phyloP scores from a whole-genome alignment of 345 rosid genomes.

The Mallotus nudiflorus region DNA sequence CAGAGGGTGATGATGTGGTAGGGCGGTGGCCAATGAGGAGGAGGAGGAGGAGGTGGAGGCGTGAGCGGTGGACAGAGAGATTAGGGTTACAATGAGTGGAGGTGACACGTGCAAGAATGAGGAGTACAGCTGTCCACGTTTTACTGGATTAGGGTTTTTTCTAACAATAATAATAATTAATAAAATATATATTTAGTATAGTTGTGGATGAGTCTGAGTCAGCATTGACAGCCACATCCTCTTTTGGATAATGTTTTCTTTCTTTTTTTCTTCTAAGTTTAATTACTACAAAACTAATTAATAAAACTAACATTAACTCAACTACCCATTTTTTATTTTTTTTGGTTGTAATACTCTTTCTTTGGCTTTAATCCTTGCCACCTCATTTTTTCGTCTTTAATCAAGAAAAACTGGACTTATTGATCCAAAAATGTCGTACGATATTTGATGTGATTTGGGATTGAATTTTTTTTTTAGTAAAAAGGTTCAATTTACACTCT shows the following conservation, averaged over 20 bases:
- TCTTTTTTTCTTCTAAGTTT: too few relatives aligned
- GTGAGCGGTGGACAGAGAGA: slow-evolving; percentile 27
- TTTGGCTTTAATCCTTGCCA: too few relatives aligned
- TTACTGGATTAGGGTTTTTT: slow-evolving; percentile 51
- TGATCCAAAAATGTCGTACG: too few relatives aligned
- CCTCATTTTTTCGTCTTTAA: too few relatives aligned
- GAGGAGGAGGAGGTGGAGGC: slow-evolving; percentile 16
- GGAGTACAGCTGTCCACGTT: slow-evolving; percentile 67
- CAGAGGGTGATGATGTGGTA: slow-evolving; percentile 38
- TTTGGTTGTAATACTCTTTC: too few relatives aligned
- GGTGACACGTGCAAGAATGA: slow-evolving; percentile 61
- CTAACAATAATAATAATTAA: not conserved
- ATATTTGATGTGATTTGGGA: too few relatives aligned
- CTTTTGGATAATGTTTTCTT: slow-evolving; percentile 27
- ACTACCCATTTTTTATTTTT: too few relatives aligned
- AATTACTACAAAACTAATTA: too few relatives aligned
- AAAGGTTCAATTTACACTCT: too few relatives aligned
- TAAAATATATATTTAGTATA: not conserved
- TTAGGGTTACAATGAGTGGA: slow-evolving; percentile 51
- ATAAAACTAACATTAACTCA: too few relatives aligned
- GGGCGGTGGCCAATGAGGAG: slow-evolving; percentile 45
- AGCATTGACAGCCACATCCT: slow-evolving; percentile 13
- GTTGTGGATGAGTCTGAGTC: slow-evolving; percentile 16
- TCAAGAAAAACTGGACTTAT: too few relatives aligned
- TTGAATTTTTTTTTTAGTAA: too few relatives aligned